phyloP scores from a whole-genome alignment of 306 rosid genomes.

The Cicer judaicum region DNA sequence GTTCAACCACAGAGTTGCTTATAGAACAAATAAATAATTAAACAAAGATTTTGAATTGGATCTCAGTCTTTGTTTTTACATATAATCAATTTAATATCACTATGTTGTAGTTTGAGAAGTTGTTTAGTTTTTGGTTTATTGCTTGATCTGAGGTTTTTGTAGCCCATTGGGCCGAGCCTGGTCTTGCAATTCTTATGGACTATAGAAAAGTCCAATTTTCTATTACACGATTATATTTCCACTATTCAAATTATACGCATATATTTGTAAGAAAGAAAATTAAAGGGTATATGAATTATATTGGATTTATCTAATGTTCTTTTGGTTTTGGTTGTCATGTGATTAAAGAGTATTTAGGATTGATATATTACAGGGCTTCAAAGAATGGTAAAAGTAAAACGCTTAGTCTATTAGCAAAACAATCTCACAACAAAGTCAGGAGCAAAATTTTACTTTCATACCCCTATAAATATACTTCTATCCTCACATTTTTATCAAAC shows the following conservation, averaged over 20 bases:
- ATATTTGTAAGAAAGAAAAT: not conserved
- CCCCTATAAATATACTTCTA: too few relatives aligned
- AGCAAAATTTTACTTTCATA: too few relatives aligned
- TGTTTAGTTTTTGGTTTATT: not conserved
- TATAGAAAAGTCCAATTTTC: not conserved
- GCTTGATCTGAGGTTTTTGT: slow-evolving; percentile 41
- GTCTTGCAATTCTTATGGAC: slow-evolving; percentile 38
- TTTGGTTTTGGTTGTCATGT: not conserved
- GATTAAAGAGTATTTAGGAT: too few relatives aligned
- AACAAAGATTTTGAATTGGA: not conserved
- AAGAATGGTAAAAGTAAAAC: too few relatives aligned
- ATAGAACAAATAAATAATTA: not conserved
- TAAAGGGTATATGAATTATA: not conserved
- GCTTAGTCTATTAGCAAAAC: too few relatives aligned
- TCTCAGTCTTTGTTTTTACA: not conserved
- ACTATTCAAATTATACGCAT: not conserved
- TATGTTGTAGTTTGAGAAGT: not conserved
- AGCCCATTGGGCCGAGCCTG: slow-evolving; percentile 42
- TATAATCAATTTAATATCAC: not conserved
- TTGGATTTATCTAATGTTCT: not conserved
- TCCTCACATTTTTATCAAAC: too few relatives aligned
- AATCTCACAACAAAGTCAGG: too few relatives aligned
- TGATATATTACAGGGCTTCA: too few relatives aligned
- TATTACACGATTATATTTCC: not conserved
- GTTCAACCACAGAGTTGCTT: slow-evolving; percentile 62